Conservation (phyloP, 768 basidiomycete genomes). For the Xerocomus brunneocitrinus region DNA sequence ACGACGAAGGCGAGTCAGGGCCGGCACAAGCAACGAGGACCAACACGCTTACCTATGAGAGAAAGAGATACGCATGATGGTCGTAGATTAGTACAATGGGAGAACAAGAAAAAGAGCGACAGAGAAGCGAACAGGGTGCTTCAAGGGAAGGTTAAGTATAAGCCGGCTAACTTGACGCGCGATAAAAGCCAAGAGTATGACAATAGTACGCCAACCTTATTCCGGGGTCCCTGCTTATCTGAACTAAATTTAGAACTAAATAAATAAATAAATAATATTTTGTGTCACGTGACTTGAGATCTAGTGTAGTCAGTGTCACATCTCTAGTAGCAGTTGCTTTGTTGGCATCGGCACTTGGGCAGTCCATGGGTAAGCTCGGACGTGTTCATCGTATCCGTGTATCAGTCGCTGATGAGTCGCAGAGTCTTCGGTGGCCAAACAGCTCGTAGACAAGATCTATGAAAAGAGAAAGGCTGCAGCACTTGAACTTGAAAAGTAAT, state of each 20-base stretch:
- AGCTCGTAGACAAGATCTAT: constrained; percentile 89
- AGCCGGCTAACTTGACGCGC: background rate
- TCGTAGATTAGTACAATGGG: background rate
- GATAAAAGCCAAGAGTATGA: background rate
- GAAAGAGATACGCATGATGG: constrained; percentile 11
- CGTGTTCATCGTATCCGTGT: background rate
- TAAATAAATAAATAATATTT: no score
- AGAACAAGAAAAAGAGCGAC: background rate
- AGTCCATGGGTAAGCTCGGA: constrained; percentile 15
- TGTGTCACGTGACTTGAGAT: background rate
- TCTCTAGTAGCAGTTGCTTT: no score
- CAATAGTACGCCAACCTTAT: background rate
- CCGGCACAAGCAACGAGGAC: background rate
- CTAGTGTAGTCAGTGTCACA: no score
- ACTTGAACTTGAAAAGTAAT: constrained; percentile 89
- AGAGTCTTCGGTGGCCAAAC: constrained; percentile 76
- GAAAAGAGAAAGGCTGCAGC: constrained; percentile 96
- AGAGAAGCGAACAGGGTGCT: background rate
- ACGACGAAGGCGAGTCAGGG: constrained; percentile 1
- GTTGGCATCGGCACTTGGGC: no score
- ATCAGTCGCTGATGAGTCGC: background rate
- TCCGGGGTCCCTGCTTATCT: background rate
- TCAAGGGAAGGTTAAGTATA: background rate
- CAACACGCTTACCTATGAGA: constrained; percentile 7
- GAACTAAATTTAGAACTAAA: background rate